A percentile compares a stretch with the other conserved stretches of the same genome.
phyloP scores from a whole-genome alignment of 75 land plant species.

The Picea sitchensis region DNA sequence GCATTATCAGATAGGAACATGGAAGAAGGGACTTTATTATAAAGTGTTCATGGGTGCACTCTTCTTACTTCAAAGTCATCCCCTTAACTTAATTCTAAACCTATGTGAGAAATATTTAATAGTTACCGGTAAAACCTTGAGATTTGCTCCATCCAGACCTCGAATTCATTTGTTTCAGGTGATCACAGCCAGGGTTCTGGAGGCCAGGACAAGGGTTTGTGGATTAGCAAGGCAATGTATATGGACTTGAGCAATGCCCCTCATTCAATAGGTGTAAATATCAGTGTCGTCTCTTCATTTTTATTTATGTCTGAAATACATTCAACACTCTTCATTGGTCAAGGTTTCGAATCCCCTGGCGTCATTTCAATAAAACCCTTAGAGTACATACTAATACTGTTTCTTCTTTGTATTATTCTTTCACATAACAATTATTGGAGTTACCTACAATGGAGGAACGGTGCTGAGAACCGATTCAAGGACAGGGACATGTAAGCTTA shows the following conservation, averaged over 20 bases:
- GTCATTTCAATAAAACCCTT: no score
- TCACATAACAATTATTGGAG: slow-evolving; percentile 95
- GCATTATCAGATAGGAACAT: no score
- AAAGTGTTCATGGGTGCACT: no score
- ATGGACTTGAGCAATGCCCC: background rate
- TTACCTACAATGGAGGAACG: slow-evolving; percentile 84
- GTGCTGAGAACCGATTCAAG: slow-evolving; percentile 94
- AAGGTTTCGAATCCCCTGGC: background rate
- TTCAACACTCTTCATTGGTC: background rate
- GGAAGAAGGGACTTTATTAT: no score
- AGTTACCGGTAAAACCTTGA: no score
- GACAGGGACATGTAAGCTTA: slow-evolving; percentile 79
- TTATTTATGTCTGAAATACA: background rate
- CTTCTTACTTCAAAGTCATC: no score
- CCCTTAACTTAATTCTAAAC: no score
- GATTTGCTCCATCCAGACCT: no score
- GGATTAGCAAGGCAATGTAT: background rate
- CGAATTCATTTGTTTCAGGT: no score
- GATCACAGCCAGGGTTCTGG: background rate
- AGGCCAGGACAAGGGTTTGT: background rate
- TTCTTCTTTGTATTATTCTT: slow-evolving; percentile 17
- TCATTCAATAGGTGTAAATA: slow-evolving; percentile 1
- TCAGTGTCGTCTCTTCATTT: background rate
- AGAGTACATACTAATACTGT: no score
- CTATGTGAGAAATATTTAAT: no score